Base-by-base conservation (phyloP, 345 rosid genomes). In the Odontarrhena argentea region DNA sequence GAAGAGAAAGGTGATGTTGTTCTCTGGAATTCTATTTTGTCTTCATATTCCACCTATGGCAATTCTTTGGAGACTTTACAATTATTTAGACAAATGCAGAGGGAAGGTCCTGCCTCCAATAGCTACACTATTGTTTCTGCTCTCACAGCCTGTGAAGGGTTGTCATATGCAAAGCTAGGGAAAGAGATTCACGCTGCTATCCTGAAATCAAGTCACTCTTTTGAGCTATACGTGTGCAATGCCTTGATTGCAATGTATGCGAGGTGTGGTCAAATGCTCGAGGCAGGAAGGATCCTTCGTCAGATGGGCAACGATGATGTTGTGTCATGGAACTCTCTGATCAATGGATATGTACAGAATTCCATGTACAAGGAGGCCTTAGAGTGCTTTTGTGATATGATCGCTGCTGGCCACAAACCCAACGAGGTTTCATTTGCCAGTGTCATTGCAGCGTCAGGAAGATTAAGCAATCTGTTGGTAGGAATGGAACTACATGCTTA, bases 401-500 rank as follows among this genome's bases (percentile, higher is more conserved):
- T 56, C 69, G 68, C 70, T 70, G 70, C 78, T 78, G 87, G 86
- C 51, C 65, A 69, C 67, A 71, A 71, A 57, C 86, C 74, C 10
- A 96, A 87, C 52, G 72, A 77, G 74, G 85, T 92, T 74, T 81
- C 89, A 34, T 24, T 82, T 52, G 57, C 76, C 68, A 78, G 79
- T 61, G 77, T 83, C 67, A 51, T 82, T 69, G 65, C 76, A 14
- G 91, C 93, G 6, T 84, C 79, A 60, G 91, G 95, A 44, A 80
- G 88, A 76, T 59, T 82, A 69, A 80, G 78, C 52, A 74, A 79
- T 70, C 64, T 86, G 43, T 74, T 87, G 76, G 81, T 74, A 69
- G 93, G 96, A 55, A 92, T 37, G 82, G 98, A 84, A 76, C 66
- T 83, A 71, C 98, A 89, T 80, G 89, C 87, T 32, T 83, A 81